Evolutionary conservation across 2,329 filamentous ascomycete species (phyloP).

Genomic region (Diaporthe citri): DNA sequence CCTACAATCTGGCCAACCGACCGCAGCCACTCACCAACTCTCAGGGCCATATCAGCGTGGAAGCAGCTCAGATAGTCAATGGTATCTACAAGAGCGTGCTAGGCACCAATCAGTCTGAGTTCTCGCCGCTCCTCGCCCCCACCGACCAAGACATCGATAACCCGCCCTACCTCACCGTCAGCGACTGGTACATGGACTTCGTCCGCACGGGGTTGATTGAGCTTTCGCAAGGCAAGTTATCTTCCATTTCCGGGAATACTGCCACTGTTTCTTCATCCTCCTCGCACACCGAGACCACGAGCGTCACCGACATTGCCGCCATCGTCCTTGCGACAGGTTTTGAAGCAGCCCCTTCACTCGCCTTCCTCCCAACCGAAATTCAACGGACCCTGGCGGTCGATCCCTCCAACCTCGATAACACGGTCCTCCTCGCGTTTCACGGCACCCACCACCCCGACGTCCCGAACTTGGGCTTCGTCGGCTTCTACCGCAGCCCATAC

Average conservation of each 20-base stretch:
- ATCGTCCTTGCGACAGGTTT: conserved; percentile 84
- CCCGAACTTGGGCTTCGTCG: conserved; percentile 80
- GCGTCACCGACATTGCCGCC: conserved; percentile 70
- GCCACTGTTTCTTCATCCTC: conserved; percentile 49
- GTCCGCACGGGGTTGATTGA: conserved; percentile 74
- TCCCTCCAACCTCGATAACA: conserved; percentile 65
- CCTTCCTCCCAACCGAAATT: conserved; percentile 71
- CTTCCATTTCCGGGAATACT: conserved; percentile 51
- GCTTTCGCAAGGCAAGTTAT: conserved; percentile 62
- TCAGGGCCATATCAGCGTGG: conserved; percentile 73
- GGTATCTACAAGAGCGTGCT: conserved; percentile 61
- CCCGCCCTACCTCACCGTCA: conserved; percentile 77
- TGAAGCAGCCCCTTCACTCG: conserved; percentile 71
- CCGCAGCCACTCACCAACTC: conserved; percentile 70
- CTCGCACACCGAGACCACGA: conserved; percentile 39
- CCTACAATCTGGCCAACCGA: conserved; percentile 77
- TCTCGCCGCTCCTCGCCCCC: conserved; percentile 58
- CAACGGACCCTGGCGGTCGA: conserved; percentile 70
- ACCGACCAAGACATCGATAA: conserved; percentile 55
- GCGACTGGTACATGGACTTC: conserved; percentile 80
- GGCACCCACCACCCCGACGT: conserved; percentile 72
- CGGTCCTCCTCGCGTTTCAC: conserved; percentile 76
- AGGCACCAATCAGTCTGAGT: conserved; percentile 67
- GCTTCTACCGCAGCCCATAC: conserved; percentile 86
- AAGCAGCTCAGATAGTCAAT: conserved; percentile 68